Conservation (phyloP, 1,139 yeast genomes). For the Lodderomyces theae region DNA sequence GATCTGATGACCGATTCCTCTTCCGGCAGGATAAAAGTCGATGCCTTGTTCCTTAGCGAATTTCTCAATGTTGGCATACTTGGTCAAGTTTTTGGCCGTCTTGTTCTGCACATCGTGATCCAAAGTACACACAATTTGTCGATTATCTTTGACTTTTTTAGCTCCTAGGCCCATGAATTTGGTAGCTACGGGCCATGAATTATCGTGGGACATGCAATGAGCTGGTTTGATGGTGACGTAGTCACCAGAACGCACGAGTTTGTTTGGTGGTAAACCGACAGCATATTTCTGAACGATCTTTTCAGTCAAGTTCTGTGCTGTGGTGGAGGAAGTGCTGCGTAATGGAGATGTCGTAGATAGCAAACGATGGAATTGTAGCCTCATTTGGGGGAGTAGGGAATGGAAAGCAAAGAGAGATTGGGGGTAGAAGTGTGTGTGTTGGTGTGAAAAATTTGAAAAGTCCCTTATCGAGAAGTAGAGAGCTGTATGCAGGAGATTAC, state of each 20-base stretch:
- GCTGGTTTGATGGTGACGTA: conserved; percentile 94
- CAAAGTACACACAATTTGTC: conserved; percentile 91
- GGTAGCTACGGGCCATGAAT: conserved; percentile 98
- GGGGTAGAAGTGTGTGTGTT: too few relatives aligned
- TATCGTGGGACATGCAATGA: conserved; percentile 98
- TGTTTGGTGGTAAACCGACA: conserved; percentile 52
- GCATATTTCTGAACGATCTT: conserved; percentile 93
- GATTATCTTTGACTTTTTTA: conserved; percentile 69
- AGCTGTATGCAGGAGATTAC: neutral
- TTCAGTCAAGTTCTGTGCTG: conserved; percentile 78
- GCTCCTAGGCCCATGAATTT: conserved; percentile 97
- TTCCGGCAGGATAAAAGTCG: conserved; percentile 96
- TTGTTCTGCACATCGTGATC: conserved; percentile 98
- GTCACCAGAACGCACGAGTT: conserved; percentile 82
- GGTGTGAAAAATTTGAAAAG: too few relatives aligned
- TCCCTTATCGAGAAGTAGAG: neutral
- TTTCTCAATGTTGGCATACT: conserved; percentile 81
- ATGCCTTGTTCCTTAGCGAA: conserved; percentile 92
- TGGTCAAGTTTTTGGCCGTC: conserved; percentile 79
- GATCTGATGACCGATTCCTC: conserved; percentile 98
- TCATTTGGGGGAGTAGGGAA: neutral
- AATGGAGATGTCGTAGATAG: neutral
- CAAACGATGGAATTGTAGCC: conserved; percentile 1
- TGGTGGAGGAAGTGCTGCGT: conserved; percentile 27
- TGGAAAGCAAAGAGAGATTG: too few relatives aligned